Percentiles rank a stretch among this genome's conserved stretches.
phyloP scores from a whole-genome alignment of 768 basidiomycete species.

The Psilocybe subaeruginosa region DNA sequence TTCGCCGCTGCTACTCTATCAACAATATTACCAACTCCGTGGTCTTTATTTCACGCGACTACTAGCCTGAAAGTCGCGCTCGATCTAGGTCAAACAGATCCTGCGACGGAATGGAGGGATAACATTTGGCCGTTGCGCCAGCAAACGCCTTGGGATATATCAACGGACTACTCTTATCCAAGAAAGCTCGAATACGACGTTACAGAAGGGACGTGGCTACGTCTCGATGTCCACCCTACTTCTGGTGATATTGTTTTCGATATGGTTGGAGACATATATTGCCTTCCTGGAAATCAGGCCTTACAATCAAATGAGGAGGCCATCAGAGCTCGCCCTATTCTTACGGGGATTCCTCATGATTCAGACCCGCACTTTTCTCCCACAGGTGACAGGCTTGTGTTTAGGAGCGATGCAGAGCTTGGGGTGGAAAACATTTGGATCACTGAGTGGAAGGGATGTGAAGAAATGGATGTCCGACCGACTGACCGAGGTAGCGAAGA shows the following conservation, averaged over 20 bases:
- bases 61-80: slow-evolving; percentile 23
- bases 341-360: slow-evolving; percentile 69
- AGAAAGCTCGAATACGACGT: slow-evolving; percentile 71
- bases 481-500: slow-evolving; percentile 22
- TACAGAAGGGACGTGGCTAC: slow-evolving; percentile 74
- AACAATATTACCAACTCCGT: slow-evolving; percentile 35
- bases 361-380: slow-evolving; percentile 78
- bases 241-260: slow-evolving; percentile 76
- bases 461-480: slow-evolving; percentile 54
- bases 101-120: slow-evolving; percentile 46
- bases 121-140: slow-evolving; percentile 66
- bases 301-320: slow-evolving; percentile 22
- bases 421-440: slow-evolving; percentile 81
- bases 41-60: slow-evolving; percentile 28
- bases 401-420: slow-evolving; percentile 71
- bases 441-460: slow-evolving; percentile 67
- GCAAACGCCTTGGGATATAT: slow-evolving; percentile 72
- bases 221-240: slow-evolving; percentile 72
- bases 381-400: slow-evolving; percentile 62
- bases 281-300: slow-evolving; percentile 51
- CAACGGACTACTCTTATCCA: slow-evolving; percentile 72
- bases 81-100: slow-evolving; percentile 25
- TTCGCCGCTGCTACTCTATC: slow-evolving; percentile 36
- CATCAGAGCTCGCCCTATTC: slow-evolving; percentile 55
- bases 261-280: slow-evolving; percentile 77